Base-by-base conservation (phyloP, 2,329 filamentous ascomycete genomes). In the Penicillium sp. region DNA sequence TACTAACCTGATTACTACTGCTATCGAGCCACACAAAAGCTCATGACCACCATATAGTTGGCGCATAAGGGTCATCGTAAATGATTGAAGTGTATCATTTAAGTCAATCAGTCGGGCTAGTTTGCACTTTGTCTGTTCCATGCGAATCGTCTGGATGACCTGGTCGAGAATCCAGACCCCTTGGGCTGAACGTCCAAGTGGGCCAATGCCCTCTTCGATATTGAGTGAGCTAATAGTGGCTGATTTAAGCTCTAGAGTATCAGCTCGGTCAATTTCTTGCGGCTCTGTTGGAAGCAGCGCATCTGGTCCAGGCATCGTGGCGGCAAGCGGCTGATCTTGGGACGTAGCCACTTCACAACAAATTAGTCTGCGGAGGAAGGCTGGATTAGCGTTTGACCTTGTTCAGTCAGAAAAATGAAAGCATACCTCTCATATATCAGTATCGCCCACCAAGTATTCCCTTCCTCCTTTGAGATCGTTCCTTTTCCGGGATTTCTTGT, bases 111-210 rank as follows among this genome's bases (percentile, higher is more conserved):
- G 35, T 40, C 35, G 10, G 26, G 43, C 45, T 16, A 56, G 33
- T 26, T 48, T 42, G n/a, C 4, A 40, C 8, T 56, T 28, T 16
- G 30, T 28, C 13, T 40, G 22, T 38, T 38, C 54, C 28, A 56
- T 25, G 3, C 54, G 54, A 10, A 37, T 56, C 30, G 45, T 56
- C 11, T 56, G 54, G 25, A 46, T 43, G 13, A 56, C 45, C 49
- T 56, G 54, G n/a, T 56, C 54, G 30, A 56, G 30, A 56, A 56
- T 56, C 42, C 54, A 56, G 35, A 49, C 16, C 35, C 54, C 54
- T 33, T 56, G 54, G 16, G 54, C 54, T 46, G 54, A 37, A n/a
- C 54, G 45, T 46, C 42, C 54, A 30, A 46, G 43, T 6, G 54
- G 54, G 14, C 54, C 43, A 19, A 56, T 49, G 7, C 25, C 2